Evolutionary conservation across 2,329 filamentous ascomycete genomes (phyloP), one percentile per base, ranked within the genome.

Genomic region (Neonectria magnoliae): DNA sequence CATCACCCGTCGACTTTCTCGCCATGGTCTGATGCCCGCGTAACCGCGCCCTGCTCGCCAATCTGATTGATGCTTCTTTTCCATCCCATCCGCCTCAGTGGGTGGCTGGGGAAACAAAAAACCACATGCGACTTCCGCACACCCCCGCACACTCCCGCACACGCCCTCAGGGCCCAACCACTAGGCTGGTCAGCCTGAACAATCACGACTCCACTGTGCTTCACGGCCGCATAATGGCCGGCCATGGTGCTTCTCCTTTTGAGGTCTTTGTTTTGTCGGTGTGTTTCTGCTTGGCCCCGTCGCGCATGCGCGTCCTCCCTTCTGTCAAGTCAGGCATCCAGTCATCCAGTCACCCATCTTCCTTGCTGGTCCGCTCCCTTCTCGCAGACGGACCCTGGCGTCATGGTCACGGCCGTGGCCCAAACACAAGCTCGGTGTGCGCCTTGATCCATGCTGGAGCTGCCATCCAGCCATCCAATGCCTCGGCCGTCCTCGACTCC

Each of bases 181-280:
- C 67, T 73, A 67, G 70, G 69, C 68, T 69, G 58, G 41, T 66
- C 45, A 69, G 68, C 69, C 68, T 68, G 71, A 71, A 71, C 69
- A 45, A 70, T 70, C 71, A 65, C 71, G 65, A 68, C 72, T 75
- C 76, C 76, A 78, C 76, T 74, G 69, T 73, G 75, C 75, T 74
- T 74, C 72, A 68, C 68, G 76, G 76, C 75, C 76, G 76, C 76
- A 77, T 77, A 72, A 71, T 58, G 67, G 67, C 67, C 76, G 76
- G 73, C 76, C 76, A 67, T 72, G 64, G 64, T 74, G 66, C 65
- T 64, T 66, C 68, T 65, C 64, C 58, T 66, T 66, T 72, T 63
- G 61, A 72, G 71, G 69, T 68, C 54, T 68, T 70, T 73, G 71
- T 70, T 76, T 74, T 74, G 76, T 77, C 77, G 77, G 77, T 79